phyloP scores from a whole-genome alignment of 371 early-diverging fungal genomes.

The Mortierella sp. region DNA sequence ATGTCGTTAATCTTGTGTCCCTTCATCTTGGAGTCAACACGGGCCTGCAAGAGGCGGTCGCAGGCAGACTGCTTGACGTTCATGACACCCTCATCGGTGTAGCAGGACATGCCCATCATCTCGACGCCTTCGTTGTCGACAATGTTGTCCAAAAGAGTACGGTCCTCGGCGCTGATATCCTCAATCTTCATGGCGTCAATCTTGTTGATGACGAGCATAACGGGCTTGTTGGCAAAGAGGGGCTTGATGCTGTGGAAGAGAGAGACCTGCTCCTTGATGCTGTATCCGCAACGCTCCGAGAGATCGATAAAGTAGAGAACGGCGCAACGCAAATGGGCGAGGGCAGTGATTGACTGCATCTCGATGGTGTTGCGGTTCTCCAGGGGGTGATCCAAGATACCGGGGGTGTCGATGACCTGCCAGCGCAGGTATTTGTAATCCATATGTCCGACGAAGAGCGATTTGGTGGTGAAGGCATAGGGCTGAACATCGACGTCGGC shows the following conservation, averaged over 20 bases:
- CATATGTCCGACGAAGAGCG: conserved; percentile 99
- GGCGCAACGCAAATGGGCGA: conserved; percentile 99
- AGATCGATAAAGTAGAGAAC: conserved; percentile 99
- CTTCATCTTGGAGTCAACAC: conserved; percentile 97
- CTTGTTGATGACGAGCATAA: conserved; percentile 97
- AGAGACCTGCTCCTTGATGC: conserved; percentile 93
- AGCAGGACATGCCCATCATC: conserved; percentile 89
- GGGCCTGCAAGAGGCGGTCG: conserved; percentile 91
- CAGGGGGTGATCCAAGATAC: conserved; percentile 99
- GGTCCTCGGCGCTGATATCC: conserved; percentile 83
- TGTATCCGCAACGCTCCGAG: conserved; percentile 99
- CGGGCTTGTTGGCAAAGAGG: conserved; percentile 99
- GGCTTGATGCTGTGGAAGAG: conserved; percentile 98
- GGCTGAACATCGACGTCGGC: conserved; percentile 99
- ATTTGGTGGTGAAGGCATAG: conserved; percentile 99
- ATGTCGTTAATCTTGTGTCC: conserved; percentile 92
- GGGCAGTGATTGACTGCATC: conserved; percentile 99
- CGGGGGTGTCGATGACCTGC: conserved; percentile 99
- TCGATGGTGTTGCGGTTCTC: conserved; percentile 99
- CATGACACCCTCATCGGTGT: conserved; percentile 97
- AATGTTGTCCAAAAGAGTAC: conserved; percentile 81
- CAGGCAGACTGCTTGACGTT: conserved; percentile 95
- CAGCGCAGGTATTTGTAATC: conserved; percentile 99
- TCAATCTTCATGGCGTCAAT: conserved; percentile 93
- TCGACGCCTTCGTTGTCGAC: conserved; percentile 79